Evolutionary conservation across 78 protist species (phyloP), one percentile per base, ranked within the genome.

Genomic region (Dictyostelium discoideum): DNA sequence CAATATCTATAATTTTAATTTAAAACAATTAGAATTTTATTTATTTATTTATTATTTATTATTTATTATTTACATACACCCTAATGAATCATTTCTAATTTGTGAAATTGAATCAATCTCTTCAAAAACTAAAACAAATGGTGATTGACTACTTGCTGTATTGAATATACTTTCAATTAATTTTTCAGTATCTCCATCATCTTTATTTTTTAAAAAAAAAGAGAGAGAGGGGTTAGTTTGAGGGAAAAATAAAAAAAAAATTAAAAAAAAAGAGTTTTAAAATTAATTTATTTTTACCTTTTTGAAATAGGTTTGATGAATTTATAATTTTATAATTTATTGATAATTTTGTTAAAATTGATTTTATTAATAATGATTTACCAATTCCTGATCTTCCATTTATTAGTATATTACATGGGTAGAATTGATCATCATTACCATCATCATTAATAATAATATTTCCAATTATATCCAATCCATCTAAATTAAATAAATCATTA

Each of bases 151-250:
- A 37, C 24, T 8, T 14, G 42, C 39, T 18, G 57, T 54, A 26
- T 24, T 20, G 22, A 89, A 54, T 82, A 89, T 18, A 6, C 57
- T 16, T 48, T 84, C 46, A 81, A 89, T 13, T 42, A 46, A 82
- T 82, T 60, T 44, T 26, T 89, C 94, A 13, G 88, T 89, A 24
- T 89, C 94, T 24, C 94, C 94, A 9, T 89, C 94, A 89, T 89
- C 94, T 87, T 9, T n/a, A 1, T 54, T 48, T 48, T 48, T 48
- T 60, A 42, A 40, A 40, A 40, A 40, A 40, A n/a, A n/a, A n/a
- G n/a, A n/a, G n/a, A n/a, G n/a, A 42, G 46, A 42, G 46, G 7
- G 46, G 7, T 42, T 42, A 42, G 46, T 42, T 42, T 2, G 2
- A 42, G 46, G 7, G 46, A 5, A 42, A 42, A 42, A 42, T 2